Evolutionary conservation across 176 grass and related monocot species (phyloP), one percentile per base, ranked within the genome.

Genomic region (Phragmites australis): DNA sequence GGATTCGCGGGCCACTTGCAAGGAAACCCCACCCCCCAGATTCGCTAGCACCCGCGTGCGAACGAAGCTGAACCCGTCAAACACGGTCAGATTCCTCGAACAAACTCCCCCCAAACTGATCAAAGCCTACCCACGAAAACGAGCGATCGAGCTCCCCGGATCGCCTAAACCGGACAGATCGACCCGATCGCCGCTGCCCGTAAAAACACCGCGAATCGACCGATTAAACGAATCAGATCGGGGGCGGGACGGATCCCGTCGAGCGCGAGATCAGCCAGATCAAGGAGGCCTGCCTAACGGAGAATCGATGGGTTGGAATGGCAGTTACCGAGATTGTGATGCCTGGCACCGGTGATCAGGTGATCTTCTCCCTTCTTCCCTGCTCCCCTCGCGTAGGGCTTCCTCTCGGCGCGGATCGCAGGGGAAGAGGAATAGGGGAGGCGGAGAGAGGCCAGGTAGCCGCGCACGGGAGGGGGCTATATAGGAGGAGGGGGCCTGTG

Each of bases 291-390:
- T 6, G 6, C 31, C 19, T 6, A 6, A 19, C 4, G 10, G 31
- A 5, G 62, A 50, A 51, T 22, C 23, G 12, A 42, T 9, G 13
- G 8, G 70, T 18, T 63, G 12, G 58, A 78, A 41, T 6, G 51
- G 65, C 47, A 11, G 27, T 83, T 85, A 89, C 87, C 87, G 71
- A 50, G 55, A 89, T 81, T 6, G 37, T 42, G 44, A 47, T 26
- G 76, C 9, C 21, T 63, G 37, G 29, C 44, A 3, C 12, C 9
- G 23, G 81, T 5, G 68, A 52, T 74, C 50, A 61, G 43, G 17
- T 63, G 57, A 34, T 47, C 73, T 4, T n/a, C 34, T 30, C 59
- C 70, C 76, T 44, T 76, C 76, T 44, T 75, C 76, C 81, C 70
- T 75, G 82, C 87, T 39, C 74, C 62, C 65, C 74, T 41, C 58